phyloP scores from a whole-genome alignment of 1,284 basidiomycete species.

The Anthracocystis setariae region DNA sequence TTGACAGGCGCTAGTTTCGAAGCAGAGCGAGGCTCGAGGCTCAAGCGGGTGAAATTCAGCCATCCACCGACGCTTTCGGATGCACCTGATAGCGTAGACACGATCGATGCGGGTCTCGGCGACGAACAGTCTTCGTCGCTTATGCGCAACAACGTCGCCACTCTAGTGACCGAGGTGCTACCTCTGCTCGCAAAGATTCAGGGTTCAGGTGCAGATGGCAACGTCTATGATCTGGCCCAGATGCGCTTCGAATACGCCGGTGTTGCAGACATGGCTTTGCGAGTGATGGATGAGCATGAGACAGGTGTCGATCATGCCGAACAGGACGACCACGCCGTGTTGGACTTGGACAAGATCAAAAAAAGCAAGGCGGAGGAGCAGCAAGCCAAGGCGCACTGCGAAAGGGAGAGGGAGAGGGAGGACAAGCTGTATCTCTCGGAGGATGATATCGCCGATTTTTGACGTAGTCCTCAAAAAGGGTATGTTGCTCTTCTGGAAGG shows the following conservation, averaged over 20 bases:
- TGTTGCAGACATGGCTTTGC: constrained; percentile 27
- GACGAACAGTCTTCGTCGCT: constrained; percentile 6
- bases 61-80: constrained; percentile 1
- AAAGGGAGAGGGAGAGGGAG: too few species aligned
- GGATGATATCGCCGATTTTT: constrained; percentile 48
- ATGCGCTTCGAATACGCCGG: constrained; percentile 46
- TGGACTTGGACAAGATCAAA: neutral
- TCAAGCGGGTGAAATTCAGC: constrained; percentile 24
- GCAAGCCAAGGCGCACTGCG: constrained; percentile 13
- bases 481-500: neutral
- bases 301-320: constrained; percentile 14
- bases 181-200: constrained; percentile 43
- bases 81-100: constrained; percentile 7
- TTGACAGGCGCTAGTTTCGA: neutral
- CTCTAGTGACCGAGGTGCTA: constrained; percentile 36
- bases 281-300: constrained; percentile 36
- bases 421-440: constrained; percentile 31
- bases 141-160: constrained; percentile 14
- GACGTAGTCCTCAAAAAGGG: neutral
- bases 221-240: constrained; percentile 14
- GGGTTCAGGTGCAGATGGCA: constrained; percentile 3
- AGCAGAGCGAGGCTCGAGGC: constrained; percentile 1
- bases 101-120: constrained; percentile 27
- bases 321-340: neutral
- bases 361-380: neutral